phyloP scores from a whole-genome alignment of 2,329 filamentous ascomycete genomes.

The Annulohypoxylon truncatum region DNA sequence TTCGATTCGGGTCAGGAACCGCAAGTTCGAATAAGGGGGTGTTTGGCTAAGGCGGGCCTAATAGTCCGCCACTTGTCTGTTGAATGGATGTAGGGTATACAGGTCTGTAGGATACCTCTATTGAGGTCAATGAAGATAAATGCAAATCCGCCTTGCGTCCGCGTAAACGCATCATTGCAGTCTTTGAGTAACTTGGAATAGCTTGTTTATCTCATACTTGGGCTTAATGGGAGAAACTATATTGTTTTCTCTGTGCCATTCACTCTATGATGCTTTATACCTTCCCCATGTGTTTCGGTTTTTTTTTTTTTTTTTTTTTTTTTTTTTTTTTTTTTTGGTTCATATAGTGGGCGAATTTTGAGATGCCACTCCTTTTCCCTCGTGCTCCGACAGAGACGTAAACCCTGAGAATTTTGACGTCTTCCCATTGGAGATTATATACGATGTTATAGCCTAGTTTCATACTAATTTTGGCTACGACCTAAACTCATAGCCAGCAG shows the following conservation, averaged over 20 bases:
- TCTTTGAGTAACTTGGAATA: no score
- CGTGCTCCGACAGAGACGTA: not conserved
- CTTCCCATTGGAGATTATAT: not conserved
- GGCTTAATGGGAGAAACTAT: not conserved
- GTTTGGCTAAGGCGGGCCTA: constrained; percentile 1
- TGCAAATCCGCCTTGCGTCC: not conserved
- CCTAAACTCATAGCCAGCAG: not conserved
- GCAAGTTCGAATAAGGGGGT: not conserved
- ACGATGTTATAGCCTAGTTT: not conserved
- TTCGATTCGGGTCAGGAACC: constrained; percentile 3
- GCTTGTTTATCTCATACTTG: no score
- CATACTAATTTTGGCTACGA: not conserved
- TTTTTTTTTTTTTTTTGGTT: no score
- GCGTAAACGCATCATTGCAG: not conserved
- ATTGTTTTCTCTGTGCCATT: no score
- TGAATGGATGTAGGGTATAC: not conserved
- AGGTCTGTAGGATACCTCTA: not conserved
- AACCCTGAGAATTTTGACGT: not conserved
- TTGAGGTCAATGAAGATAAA: not conserved
- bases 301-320: no score
- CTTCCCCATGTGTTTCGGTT: no score
- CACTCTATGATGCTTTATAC: no score
- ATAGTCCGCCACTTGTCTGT: not conserved
- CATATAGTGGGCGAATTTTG: no score
- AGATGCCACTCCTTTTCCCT: no score